Evolutionary conservation across 148 eudicot species (phyloP).

Genomic region (Vaccinium myrtillus): DNA sequence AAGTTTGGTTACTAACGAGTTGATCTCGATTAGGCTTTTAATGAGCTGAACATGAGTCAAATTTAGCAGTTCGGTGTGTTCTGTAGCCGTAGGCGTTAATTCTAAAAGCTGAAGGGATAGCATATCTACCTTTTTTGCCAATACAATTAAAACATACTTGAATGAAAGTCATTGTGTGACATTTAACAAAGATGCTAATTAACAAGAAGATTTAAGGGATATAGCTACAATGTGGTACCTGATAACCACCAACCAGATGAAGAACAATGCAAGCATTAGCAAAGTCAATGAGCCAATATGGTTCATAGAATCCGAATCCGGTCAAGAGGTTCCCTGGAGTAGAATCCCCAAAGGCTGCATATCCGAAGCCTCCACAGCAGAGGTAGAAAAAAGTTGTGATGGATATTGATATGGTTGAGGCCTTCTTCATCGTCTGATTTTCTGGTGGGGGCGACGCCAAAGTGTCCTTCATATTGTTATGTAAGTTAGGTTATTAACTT

Average conservation of each 20-base stretch:
- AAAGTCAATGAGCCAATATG: conserved; percentile 79
- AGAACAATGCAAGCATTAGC: conserved; percentile 81
- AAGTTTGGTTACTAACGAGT: too few relatives aligned
- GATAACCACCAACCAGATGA: conserved; percentile 85
- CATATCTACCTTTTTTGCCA: background rate
- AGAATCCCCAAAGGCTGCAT: conserved; percentile 78
- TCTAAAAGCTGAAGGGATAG: background rate
- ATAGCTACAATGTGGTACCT: conserved; percentile 35
- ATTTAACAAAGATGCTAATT: background rate
- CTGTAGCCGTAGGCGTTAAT: background rate
- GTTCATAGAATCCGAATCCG: conserved; percentile 84
- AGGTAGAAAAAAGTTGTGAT: conserved; percentile 73
- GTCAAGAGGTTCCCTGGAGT: conserved; percentile 88
- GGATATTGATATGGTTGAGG: conserved; percentile 44
- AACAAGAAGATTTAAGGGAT: background rate
- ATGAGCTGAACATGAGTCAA: background rate
- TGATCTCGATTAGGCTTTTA: background rate
- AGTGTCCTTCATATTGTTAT: conserved; percentile 57
- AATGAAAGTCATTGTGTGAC: background rate
- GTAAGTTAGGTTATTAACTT: background rate
- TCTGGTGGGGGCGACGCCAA: conserved; percentile 71
- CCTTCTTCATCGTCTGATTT: conserved; percentile 65
- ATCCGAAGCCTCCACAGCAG: conserved; percentile 84
- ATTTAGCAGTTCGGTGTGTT: background rate
- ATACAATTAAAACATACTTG: background rate